Evolutionary conservation across 2,329 filamentous ascomycete species (phyloP).

Genomic region (Cercospora sesami): DNA sequence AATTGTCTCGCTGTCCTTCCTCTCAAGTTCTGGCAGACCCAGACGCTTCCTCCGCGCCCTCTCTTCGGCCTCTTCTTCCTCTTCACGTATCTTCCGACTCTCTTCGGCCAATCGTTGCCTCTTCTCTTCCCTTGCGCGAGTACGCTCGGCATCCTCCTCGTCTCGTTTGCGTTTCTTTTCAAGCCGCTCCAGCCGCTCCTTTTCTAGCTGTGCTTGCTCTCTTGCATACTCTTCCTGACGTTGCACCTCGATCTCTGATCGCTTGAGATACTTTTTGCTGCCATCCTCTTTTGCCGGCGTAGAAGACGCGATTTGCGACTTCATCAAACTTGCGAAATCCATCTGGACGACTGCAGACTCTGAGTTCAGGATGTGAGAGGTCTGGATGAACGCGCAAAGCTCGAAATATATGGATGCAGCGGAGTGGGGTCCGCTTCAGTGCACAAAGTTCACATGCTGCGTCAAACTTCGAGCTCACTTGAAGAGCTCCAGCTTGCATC

Average conservation of each 20-base stretch:
- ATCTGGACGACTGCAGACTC: slow-evolving; percentile 53
- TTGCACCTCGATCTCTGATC: slow-evolving; percentile 80
- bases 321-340: slow-evolving; percentile 95
- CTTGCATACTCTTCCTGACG: slow-evolving; percentile 76
- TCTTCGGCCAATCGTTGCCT: slow-evolving; percentile 78
- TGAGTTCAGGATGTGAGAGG: not conserved
- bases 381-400: not conserved
- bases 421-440: not conserved
- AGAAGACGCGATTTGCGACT: slow-evolving; percentile 72
- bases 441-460: slow-evolving; percentile 6
- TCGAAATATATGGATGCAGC: not conserved
- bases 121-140: slow-evolving; percentile 75
- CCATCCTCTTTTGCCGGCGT: slow-evolving; percentile 62
- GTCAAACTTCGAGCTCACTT: slow-evolving; percentile 4
- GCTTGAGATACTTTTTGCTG: slow-evolving; percentile 76
- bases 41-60: slow-evolving; percentile 70
- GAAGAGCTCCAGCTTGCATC: not conserved
- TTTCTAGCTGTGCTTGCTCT: slow-evolving; percentile 74
- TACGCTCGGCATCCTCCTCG: slow-evolving; percentile 74
- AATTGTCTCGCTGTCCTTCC: slow-evolving; percentile 44
- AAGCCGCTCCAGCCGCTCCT: slow-evolving; percentile 67
- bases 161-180: slow-evolving; percentile 84
- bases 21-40: slow-evolving; percentile 72
- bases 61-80: slow-evolving; percentile 73
- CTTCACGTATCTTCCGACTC: slow-evolving; percentile 66